phyloP scores from a whole-genome alignment of 208 protist species.

The Entamoeba histolytica region DNA sequence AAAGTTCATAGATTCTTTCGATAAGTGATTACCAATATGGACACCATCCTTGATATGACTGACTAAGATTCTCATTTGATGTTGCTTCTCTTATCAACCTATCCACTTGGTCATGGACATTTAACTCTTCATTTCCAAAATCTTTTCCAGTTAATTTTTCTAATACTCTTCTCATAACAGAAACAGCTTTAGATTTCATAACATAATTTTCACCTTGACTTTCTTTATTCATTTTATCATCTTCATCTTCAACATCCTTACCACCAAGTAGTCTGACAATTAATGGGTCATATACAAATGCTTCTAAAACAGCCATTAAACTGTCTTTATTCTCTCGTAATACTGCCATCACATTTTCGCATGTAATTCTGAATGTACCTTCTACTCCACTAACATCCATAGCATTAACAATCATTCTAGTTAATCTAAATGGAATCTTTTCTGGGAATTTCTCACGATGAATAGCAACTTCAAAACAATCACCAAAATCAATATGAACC shows the following conservation, averaged over 20 bases:
- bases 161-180: conserved; percentile 74
- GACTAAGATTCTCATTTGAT: conserved; percentile 86
- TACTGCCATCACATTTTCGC: conserved; percentile 82
- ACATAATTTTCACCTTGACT: background rate
- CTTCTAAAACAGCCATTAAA: conserved; percentile 93
- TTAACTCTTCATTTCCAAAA: conserved; percentile 45
- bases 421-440: conserved; percentile 94
- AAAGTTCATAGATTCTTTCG: no score
- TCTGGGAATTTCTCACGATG: conserved; percentile 87
- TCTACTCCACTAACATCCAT: conserved; percentile 93
- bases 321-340: conserved; percentile 84
- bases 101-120: conserved; percentile 32
- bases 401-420: conserved; percentile 82
- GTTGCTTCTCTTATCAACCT: conserved; percentile 60
- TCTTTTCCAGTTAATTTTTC: conserved; percentile 90
- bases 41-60: conserved; percentile 94
- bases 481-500: conserved; percentile 99
- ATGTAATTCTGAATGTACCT: conserved; percentile 87
- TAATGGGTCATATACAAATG: conserved; percentile 98
- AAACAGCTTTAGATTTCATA: conserved; percentile 66
- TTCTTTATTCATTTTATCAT: conserved; percentile 18
- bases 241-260: background rate
- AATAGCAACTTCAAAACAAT: conserved; percentile 98
- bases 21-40: conserved; percentile 65
- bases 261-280: conserved; percentile 76